A percentile compares a stretch with the other conserved stretches of the same genome.
Conservation (phyloP, 2,329 filamentous ascomycete genomes). For the Volutella citrinella region DNA sequence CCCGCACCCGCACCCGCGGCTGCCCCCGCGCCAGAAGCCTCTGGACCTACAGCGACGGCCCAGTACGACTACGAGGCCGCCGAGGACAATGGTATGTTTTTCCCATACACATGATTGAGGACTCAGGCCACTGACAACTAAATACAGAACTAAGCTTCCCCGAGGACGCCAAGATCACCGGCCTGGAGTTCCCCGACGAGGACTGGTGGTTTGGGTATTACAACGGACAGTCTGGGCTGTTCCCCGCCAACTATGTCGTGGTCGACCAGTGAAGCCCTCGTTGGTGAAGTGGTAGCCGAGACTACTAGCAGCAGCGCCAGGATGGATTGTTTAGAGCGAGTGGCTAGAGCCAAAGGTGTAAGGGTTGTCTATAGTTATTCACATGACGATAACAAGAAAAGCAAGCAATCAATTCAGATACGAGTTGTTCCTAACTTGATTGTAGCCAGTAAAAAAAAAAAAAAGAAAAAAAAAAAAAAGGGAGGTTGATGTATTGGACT, state of each 20-base stretch:
- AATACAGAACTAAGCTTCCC: conserved; percentile 72
- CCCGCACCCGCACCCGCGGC: conserved; percentile 34
- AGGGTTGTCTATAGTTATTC: too few relatives aligned
- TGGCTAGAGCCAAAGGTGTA: too few relatives aligned
- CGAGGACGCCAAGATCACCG: conserved; percentile 77
- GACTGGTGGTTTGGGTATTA: conserved; percentile 98
- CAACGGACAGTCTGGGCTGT: conserved; percentile 75
- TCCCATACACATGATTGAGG: neutral
- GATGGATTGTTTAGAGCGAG: too few relatives aligned
- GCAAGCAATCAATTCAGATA: conserved; percentile 20
- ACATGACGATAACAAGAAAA: conserved; percentile 17
- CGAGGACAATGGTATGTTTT: conserved; percentile 74
- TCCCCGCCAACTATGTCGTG: conserved; percentile 72
- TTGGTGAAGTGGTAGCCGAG: too few relatives aligned
- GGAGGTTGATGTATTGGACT: too few relatives aligned
- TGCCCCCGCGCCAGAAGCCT: conserved; percentile 36
- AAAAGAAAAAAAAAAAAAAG: too few relatives aligned
- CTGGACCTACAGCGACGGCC: conserved; percentile 72
- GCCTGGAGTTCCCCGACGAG: conserved; percentile 93
- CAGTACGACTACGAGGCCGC: conserved; percentile 96
- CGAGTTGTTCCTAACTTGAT: neutral
- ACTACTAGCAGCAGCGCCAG: too few relatives aligned
- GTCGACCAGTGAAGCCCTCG: conserved; percentile 46
- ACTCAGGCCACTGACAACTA: conserved; percentile 26
- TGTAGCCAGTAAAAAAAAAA: neutral